Conservation (phyloP, 768 basidiomycete genomes). For the Sutorius australiensis region DNA sequence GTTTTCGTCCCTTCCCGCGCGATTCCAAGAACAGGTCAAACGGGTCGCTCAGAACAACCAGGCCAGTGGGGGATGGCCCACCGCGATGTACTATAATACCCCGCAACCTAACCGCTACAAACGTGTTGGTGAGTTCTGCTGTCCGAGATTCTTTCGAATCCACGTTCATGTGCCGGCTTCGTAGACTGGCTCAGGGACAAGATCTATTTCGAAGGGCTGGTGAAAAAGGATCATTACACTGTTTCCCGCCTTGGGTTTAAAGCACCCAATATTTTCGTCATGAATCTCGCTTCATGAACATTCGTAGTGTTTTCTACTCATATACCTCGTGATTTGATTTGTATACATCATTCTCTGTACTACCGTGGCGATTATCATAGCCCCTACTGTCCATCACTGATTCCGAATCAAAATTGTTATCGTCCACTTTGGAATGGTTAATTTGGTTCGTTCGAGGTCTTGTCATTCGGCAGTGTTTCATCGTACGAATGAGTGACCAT, state of each 20-base stretch:
- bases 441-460: too few relatives aligned
- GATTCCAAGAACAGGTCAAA: conserved; percentile 70
- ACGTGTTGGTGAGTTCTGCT: conserved; percentile 54
- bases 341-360: conserved; percentile 2
- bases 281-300: conserved; percentile 52
- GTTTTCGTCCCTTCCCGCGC: conserved; percentile 53
- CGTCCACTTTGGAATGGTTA: neutral
- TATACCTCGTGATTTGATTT: conserved; percentile 9
- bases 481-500: neutral
- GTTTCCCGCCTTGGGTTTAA: conserved; percentile 63
- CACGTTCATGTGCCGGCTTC: conserved; percentile 1
- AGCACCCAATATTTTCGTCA: conserved; percentile 76
- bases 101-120: conserved; percentile 48
- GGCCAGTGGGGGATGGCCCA: conserved; percentile 34
- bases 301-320: neutral
- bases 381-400: neutral
- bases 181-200: conserved; percentile 77
- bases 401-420: neutral
- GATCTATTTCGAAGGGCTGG: conserved; percentile 63
- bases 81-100: conserved; percentile 42
- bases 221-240: conserved; percentile 58
- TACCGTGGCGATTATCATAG: neutral
- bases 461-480: neutral
- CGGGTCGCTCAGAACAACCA: conserved; percentile 47
- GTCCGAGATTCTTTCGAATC: neutral